Conservation (phyloP, 768 basidiomycete genomes). For the Calocera cornea region DNA sequence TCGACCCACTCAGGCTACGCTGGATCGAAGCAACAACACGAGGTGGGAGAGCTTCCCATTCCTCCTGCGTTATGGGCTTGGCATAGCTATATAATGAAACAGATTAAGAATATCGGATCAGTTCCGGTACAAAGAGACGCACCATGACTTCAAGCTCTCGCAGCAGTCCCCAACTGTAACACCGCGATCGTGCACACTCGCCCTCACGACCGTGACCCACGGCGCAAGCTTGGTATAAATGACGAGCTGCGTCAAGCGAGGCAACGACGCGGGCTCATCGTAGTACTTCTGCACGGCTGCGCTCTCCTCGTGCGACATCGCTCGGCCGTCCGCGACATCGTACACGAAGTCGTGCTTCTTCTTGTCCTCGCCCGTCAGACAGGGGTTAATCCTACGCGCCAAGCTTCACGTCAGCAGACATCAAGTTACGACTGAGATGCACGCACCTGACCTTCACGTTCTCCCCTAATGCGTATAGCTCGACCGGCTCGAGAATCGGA, state of each 20-base stretch:
- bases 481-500: neutral
- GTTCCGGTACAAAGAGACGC: neutral
- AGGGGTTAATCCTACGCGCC: neutral
- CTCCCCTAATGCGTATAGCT: neutral
- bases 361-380: slow-evolving; percentile 1
- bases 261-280: neutral
- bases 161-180: neutral
- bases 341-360: slow-evolving; percentile 4
- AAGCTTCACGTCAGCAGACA: neutral
- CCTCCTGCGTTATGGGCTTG: neutral
- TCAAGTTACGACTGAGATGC: neutral
- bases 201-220: neutral
- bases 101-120: neutral
- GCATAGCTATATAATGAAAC: neutral
- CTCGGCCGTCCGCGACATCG: neutral
- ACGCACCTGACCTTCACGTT: slow-evolving; percentile 1
- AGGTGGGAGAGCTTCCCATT: neutral
- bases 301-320: neutral
- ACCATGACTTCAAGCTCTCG: neutral
- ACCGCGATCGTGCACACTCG: neutral
- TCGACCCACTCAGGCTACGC: neutral
- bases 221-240: neutral
- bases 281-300: neutral
- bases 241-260: neutral
- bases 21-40: neutral